A percentile compares a stretch with the other conserved stretches of the same genome.
phyloP scores from a whole-genome alignment of 2,329 filamentous ascomycete species.

The Rutstroemia sydowiana region DNA sequence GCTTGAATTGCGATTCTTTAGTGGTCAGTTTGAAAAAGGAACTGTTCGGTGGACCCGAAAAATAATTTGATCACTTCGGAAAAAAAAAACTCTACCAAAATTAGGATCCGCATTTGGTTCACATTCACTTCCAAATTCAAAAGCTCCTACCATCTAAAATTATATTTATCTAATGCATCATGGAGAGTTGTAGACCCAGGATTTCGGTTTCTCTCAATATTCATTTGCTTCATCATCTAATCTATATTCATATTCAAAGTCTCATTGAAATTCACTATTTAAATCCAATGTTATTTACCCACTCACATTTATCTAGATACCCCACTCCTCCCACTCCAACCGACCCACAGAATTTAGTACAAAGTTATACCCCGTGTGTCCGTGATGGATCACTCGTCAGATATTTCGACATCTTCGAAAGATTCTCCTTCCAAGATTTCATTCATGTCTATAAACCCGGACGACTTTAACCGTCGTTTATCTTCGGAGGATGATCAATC shows the following conservation, averaged over 20 bases:
- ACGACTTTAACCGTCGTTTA: slow-evolving; percentile 11
- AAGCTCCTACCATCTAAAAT: background rate
- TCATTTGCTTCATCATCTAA: background rate
- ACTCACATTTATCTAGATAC: background rate
- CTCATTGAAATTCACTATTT: background rate
- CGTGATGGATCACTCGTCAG: background rate
- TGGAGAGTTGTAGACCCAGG: background rate
- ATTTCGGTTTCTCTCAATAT: background rate
- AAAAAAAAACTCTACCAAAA: slow-evolving; percentile 13
- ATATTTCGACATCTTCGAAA: background rate
- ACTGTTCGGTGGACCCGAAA: slow-evolving; percentile 19
- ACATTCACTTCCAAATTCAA: slow-evolving; percentile 9
- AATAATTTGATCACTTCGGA: slow-evolving; percentile 10
- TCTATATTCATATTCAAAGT: too few species aligned
- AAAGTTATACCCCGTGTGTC: too few species aligned
- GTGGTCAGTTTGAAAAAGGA: slow-evolving; percentile 7
- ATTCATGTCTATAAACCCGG: background rate
- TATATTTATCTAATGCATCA: slow-evolving; percentile 1
- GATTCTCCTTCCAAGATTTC: background rate
- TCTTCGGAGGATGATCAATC: slow-evolving; percentile 15
- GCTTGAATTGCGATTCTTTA: slow-evolving; percentile 4
- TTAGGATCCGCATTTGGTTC: slow-evolving; percentile 6
- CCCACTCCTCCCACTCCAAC: background rate
- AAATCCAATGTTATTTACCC: background rate
- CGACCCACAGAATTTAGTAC: background rate